Percentiles rank a stretch among this genome's conserved stretches.
Conservation (phyloP, 768 basidiomycete species). For the Austroboletus eburneus region DNA sequence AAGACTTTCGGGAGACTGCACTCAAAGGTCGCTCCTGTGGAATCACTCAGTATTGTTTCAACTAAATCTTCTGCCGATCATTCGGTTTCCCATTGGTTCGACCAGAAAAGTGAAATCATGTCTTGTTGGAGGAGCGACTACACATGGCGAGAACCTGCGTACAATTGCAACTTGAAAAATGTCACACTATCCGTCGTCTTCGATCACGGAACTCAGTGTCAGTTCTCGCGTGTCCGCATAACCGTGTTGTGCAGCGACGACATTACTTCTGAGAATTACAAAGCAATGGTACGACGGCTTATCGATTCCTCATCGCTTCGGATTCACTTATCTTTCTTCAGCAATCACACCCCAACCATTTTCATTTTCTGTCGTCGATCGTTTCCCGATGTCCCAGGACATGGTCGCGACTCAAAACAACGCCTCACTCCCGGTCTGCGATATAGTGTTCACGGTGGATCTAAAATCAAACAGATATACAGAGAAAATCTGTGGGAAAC, state of each 20-base stretch:
- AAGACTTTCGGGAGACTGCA: no score
- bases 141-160: no score
- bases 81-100: no score
- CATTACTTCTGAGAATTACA: background rate
- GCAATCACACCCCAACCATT: background rate
- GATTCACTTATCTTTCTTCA: background rate
- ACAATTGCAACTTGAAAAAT: no score
- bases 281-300: background rate
- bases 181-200: slow-evolving; percentile 4
- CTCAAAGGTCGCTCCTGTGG: no score
- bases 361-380: background rate
- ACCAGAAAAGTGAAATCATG: no score
- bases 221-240: slow-evolving; percentile 3
- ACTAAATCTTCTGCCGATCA: no score
- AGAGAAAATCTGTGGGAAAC: background rate
- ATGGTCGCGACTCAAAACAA: background rate
- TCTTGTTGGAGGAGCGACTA: no score
- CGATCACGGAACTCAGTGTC: slow-evolving; percentile 1
- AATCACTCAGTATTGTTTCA: no score
- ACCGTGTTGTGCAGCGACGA: slow-evolving; percentile 2
- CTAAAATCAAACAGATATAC: background rate
- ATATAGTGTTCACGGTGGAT: slow-evolving; percentile 1
- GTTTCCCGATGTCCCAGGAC: background rate
- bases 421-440: slow-evolving; percentile 1
- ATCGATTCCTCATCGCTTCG: background rate